phyloP scores from a whole-genome alignment of 306 rosid species.

The Quercus mongolica region DNA sequence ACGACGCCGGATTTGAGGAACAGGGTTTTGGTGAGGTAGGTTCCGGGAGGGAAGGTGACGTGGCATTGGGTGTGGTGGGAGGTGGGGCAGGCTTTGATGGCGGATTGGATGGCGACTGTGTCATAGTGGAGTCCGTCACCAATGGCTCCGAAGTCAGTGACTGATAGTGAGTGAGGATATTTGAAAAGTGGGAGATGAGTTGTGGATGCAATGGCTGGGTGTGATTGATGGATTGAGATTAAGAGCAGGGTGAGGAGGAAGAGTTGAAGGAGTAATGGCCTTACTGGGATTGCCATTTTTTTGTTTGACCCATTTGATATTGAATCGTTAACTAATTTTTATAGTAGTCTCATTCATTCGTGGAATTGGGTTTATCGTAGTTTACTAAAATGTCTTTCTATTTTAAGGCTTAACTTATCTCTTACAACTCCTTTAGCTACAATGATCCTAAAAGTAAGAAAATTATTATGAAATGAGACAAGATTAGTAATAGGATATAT shows the following conservation, averaged over 20 bases:
- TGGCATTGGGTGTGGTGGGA: slow-evolving; percentile 33
- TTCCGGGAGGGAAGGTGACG: slow-evolving; percentile 68
- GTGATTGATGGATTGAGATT: slow-evolving; percentile 28
- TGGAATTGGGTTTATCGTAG: too few species aligned
- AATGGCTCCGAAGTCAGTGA: slow-evolving; percentile 69
- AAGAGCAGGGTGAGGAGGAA: slow-evolving; percentile 7
- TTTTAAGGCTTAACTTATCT: too few species aligned
- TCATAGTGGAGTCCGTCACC: slow-evolving; percentile 78
- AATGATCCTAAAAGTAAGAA: too few species aligned
- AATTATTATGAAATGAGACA: too few species aligned
- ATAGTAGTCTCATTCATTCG: too few species aligned
- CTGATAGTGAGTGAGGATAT: slow-evolving; percentile 31
- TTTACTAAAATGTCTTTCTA: too few species aligned
- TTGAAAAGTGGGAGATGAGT: slow-evolving; percentile 7
- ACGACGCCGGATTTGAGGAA: slow-evolving; percentile 72
- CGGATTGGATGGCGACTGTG: slow-evolving; percentile 73
- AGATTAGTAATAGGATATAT: too few species aligned
- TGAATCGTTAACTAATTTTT: too few species aligned
- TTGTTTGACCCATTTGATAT: background rate
- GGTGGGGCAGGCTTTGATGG: slow-evolving; percentile 61
- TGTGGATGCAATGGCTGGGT: slow-evolving; percentile 23
- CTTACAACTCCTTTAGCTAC: too few species aligned
- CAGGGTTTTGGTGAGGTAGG: slow-evolving; percentile 74
- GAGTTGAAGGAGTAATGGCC: background rate
- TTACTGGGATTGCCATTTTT: slow-evolving; percentile 22